Evolutionary conservation across 2,329 filamentous ascomycete species (phyloP).

Genomic region (Didymosphaeria variabile): DNA sequence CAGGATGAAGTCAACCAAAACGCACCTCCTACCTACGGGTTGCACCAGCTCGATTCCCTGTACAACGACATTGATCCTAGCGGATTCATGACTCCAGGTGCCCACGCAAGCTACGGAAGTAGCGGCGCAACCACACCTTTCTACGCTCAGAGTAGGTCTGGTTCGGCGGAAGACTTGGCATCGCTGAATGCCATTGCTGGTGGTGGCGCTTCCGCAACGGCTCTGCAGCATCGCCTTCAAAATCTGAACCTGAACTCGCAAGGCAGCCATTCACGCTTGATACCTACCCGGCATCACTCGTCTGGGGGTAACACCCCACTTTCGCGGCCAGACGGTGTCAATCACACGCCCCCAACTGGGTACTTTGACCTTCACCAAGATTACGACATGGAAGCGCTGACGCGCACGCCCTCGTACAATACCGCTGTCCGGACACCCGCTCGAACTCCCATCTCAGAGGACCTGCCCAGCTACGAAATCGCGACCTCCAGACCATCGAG

Average conservation of each 20-base stretch:
- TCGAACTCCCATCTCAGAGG: constrained; percentile 52
- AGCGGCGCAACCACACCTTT: constrained; percentile 78
- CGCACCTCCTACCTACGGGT: constrained; percentile 91
- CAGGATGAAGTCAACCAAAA: constrained; percentile 67
- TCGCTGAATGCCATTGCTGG: constrained; percentile 58
- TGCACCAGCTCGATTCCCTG: constrained; percentile 87
- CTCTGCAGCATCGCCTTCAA: constrained; percentile 74
- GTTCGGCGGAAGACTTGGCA: constrained; percentile 82
- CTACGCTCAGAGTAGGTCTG: constrained; percentile 72
- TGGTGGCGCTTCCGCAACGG: constrained; percentile 62
- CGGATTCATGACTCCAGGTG: constrained; percentile 80
- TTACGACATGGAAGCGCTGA: constrained; percentile 58
- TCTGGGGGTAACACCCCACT: constrained; percentile 49
- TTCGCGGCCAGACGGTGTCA: constrained; percentile 33
- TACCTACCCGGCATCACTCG: constrained; percentile 35
- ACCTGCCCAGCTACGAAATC: constrained; percentile 56
- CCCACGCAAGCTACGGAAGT: constrained; percentile 63
- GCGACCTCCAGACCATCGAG: constrained; percentile 56
- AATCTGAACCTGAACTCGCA: constrained; percentile 56
- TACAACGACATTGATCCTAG: constrained; percentile 86
- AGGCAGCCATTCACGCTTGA: constrained; percentile 37
- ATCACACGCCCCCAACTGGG: constrained; percentile 29
- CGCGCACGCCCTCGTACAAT: constrained; percentile 61
- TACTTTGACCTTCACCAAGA: constrained; percentile 30
- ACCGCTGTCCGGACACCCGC: constrained; percentile 58